Evolutionary conservation across 2,329 filamentous ascomycete genomes (phyloP).

Genomic region (Ascochyta clinopodiicola): DNA sequence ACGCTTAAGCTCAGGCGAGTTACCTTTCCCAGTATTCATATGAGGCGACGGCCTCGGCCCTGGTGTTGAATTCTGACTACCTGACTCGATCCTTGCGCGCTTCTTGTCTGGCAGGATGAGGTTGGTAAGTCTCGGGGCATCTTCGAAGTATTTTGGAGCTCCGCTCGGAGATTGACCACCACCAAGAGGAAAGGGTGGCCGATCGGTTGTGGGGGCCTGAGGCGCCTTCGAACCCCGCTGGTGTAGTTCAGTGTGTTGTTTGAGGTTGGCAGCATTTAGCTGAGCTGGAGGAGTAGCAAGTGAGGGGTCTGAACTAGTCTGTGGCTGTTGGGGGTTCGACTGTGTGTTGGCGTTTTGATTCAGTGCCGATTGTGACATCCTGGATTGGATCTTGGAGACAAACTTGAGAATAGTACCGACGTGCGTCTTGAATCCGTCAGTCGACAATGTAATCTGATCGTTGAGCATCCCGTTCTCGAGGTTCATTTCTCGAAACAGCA

Average conservation of each 20-base stretch:
- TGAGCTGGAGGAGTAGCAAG: slow-evolving; percentile 28
- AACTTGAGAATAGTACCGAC: slow-evolving; percentile 37
- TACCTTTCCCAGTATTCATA: slow-evolving; percentile 43
- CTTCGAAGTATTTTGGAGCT: slow-evolving; percentile 61
- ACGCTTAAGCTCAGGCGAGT: slow-evolving; percentile 56
- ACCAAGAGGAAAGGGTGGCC: slow-evolving; percentile 60
- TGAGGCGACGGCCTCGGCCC: slow-evolving; percentile 50
- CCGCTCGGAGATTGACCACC: slow-evolving; percentile 62
- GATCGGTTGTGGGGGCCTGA: slow-evolving; percentile 57
- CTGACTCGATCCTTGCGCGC: slow-evolving; percentile 57
- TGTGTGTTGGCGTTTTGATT: slow-evolving; percentile 23
- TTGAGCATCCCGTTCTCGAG: slow-evolving; percentile 36
- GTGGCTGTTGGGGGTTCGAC: slow-evolving; percentile 20
- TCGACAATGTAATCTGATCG: slow-evolving; percentile 35
- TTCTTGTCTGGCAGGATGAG: slow-evolving; percentile 65
- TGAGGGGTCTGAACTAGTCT: slow-evolving; percentile 19
- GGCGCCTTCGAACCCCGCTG: slow-evolving; percentile 59
- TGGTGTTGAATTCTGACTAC: slow-evolving; percentile 52
- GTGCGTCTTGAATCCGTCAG: slow-evolving; percentile 37
- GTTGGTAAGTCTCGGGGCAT: slow-evolving; percentile 60
- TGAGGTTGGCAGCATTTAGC: slow-evolving; percentile 48
- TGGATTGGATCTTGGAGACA: slow-evolving; percentile 35
- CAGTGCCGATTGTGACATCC: slow-evolving; percentile 32
- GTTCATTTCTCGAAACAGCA: slow-evolving; percentile 40
- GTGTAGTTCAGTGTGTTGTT: slow-evolving; percentile 51